These are phyloP conservation scores for Zoysia japonica DNA, from an alignment of 176 grass and related monocot species.

Conservation along the genomic window DNA sequence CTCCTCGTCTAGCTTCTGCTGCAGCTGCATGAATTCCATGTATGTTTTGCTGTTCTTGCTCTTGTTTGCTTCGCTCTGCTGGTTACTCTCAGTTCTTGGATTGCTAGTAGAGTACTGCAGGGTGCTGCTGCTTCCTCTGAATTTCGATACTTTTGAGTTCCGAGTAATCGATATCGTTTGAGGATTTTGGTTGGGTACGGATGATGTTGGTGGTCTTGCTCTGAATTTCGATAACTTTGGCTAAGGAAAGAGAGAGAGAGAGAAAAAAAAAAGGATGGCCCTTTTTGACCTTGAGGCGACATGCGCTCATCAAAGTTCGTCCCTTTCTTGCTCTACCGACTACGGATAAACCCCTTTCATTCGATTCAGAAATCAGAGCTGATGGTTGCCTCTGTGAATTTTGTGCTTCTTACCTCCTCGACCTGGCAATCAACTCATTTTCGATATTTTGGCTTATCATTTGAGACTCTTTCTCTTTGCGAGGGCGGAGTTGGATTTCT, in stretches of 20 bases:
- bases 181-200: neutral
- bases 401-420: slow-evolving; percentile 7
- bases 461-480: neutral
- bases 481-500: slow-evolving; percentile 19
- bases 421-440: neutral
- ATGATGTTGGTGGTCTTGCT: slow-evolving; percentile 1
- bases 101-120: neutral
- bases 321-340: slow-evolving; percentile 17
- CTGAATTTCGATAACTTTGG: neutral
- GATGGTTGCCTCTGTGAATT: slow-evolving; percentile 25
- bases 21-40: neutral
- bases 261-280: slow-evolving; percentile 18
- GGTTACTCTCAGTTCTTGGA: slow-evolving; percentile 2
- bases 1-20: neutral
- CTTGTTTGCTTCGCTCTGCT: neutral
- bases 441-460: neutral
- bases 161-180: neutral
- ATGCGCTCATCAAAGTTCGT: slow-evolving; percentile 28
- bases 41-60: neutral
- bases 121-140: slow-evolving; percentile 10
- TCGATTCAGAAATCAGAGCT: slow-evolving; percentile 6
- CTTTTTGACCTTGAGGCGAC: slow-evolving; percentile 34
- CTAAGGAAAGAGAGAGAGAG: too few relatives aligned
- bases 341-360: slow-evolving; percentile 2
- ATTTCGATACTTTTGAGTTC: slow-evolving; percentile 25